Conservation (phyloP, 306 rosid species). For the Alnus glutinosa region DNA sequence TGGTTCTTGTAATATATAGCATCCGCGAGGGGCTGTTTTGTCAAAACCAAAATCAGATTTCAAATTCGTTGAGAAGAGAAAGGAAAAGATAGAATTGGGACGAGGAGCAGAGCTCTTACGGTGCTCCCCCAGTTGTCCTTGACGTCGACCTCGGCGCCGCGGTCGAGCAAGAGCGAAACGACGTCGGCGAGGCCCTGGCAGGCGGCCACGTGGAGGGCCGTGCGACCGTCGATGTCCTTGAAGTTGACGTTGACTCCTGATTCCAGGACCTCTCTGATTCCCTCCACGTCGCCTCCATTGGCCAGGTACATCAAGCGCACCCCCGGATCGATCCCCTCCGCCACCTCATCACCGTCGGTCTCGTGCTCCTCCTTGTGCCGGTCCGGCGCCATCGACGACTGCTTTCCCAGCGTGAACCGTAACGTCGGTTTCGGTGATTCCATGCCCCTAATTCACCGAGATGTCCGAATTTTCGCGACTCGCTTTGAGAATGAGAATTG, state of each 20-base stretch:
- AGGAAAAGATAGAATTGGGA: neutral
- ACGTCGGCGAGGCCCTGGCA: slow-evolving; percentile 71
- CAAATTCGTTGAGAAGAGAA: neutral
- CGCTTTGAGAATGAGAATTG: neutral
- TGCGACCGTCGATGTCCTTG: slow-evolving; percentile 38
- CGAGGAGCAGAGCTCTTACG: slow-evolving; percentile 34
- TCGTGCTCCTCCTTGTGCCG: slow-evolving; percentile 10
- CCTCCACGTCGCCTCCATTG: slow-evolving; percentile 76
- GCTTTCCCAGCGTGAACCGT: slow-evolving; percentile 72
- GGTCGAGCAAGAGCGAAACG: slow-evolving; percentile 62
- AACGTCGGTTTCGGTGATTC: slow-evolving; percentile 51
- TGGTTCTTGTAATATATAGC: slow-evolving; percentile 74
- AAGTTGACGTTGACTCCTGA: slow-evolving; percentile 56
- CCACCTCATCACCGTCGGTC: slow-evolving; percentile 14
- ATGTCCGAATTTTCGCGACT: neutral
- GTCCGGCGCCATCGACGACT: slow-evolving; percentile 88
- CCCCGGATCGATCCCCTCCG: slow-evolving; percentile 52
- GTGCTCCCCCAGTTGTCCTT: slow-evolving; percentile 92
- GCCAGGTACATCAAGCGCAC: slow-evolving; percentile 81
- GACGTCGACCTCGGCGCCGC: slow-evolving; percentile 65
- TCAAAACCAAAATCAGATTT: slow-evolving; percentile 21
- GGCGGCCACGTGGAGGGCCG: slow-evolving; percentile 85
- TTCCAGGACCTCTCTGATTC: slow-evolving; percentile 64
- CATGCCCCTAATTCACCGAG: slow-evolving; percentile 38
- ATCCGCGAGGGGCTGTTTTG: slow-evolving; percentile 82